A percentile compares a stretch with the other conserved stretches of the same genome.
Conservation (phyloP, 306 rosid genomes). For the Acacia melanoxylon region DNA sequence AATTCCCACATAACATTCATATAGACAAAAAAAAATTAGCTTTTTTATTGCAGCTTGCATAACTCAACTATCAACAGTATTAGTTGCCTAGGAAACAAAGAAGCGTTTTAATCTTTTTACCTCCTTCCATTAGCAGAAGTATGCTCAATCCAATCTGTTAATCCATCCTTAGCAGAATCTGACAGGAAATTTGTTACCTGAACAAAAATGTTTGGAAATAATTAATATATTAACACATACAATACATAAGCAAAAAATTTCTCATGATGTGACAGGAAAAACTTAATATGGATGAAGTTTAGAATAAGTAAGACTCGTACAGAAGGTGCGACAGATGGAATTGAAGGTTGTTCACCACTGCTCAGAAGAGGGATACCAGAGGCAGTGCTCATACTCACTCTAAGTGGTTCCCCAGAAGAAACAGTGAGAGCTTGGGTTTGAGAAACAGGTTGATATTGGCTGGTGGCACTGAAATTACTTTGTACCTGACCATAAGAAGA, state of each 20-base stretch:
- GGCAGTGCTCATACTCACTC: slow-evolving; percentile 40
- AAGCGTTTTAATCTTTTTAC: slow-evolving; percentile 46
- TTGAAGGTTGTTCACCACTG: slow-evolving; percentile 51
- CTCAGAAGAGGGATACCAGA: slow-evolving; percentile 48
- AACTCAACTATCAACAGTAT: slow-evolving; percentile 1
- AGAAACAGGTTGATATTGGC: slow-evolving; percentile 62
- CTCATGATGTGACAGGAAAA: background rate
- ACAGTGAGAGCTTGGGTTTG: slow-evolving; percentile 53
- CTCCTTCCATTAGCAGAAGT: slow-evolving; percentile 81
- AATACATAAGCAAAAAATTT: background rate
- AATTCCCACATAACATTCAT: background rate
- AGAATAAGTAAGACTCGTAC: slow-evolving; percentile 47
- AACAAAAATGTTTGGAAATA: background rate
- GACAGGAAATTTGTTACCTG: slow-evolving; percentile 54
- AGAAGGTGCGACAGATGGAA: slow-evolving; percentile 43
- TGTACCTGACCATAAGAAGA: slow-evolving; percentile 71
- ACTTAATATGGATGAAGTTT: slow-evolving; percentile 14
- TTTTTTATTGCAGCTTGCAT: background rate
- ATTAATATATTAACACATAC: background rate
- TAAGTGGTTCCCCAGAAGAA: slow-evolving; percentile 48
- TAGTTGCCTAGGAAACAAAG: slow-evolving; percentile 25
- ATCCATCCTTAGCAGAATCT: slow-evolving; percentile 38
- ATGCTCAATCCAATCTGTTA: slow-evolving; percentile 88
- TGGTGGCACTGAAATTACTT: slow-evolving; percentile 45
- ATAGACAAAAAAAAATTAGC: background rate